phyloP scores from a whole-genome alignment of 1,284 basidiomycete genomes.

The Kwoniella shivajii region DNA sequence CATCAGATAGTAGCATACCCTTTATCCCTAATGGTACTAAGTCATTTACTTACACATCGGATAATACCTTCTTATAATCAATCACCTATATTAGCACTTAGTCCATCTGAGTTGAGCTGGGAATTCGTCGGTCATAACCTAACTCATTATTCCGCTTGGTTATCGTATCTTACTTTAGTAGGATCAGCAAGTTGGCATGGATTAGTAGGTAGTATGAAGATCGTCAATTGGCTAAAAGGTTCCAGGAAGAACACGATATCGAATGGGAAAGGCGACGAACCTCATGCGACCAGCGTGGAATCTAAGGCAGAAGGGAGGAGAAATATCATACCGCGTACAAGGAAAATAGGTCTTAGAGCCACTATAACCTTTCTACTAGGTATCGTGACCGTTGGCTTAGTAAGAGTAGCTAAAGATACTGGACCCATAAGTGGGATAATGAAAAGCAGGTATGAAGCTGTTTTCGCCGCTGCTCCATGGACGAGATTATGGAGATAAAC shows the following conservation, averaged over 20 bases:
- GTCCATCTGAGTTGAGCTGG: slow-evolving; percentile 45
- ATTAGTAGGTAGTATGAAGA: slow-evolving; percentile 40
- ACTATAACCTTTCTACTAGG: slow-evolving; percentile 31
- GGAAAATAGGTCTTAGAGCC: slow-evolving; percentile 29
- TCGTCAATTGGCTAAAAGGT: slow-evolving; percentile 39
- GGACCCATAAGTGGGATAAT: slow-evolving; percentile 22
- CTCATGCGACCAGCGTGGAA: background rate
- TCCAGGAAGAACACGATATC: background rate
- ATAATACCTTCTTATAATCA: slow-evolving; percentile 31
- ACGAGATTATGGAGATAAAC: slow-evolving; percentile 4
- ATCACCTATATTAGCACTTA: slow-evolving; percentile 36
- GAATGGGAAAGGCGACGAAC: background rate
- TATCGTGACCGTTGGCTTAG: slow-evolving; percentile 35
- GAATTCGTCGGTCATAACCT: slow-evolving; percentile 47
- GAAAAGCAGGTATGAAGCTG: slow-evolving; percentile 36
- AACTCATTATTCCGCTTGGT: slow-evolving; percentile 19
- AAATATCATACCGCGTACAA: slow-evolving; percentile 1
- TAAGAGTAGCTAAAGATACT: slow-evolving; percentile 32
- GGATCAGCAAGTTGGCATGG: slow-evolving; percentile 34
- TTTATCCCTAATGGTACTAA: slow-evolving; percentile 5
- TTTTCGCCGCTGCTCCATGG: slow-evolving; percentile 32
- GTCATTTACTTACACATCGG: slow-evolving; percentile 42
- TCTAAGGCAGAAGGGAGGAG: background rate
- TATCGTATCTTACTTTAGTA: slow-evolving; percentile 28
- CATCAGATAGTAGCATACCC: slow-evolving; percentile 23